phyloP scores from a whole-genome alignment of 2,329 filamentous ascomycete species.

The Leptodontidium sp. region DNA sequence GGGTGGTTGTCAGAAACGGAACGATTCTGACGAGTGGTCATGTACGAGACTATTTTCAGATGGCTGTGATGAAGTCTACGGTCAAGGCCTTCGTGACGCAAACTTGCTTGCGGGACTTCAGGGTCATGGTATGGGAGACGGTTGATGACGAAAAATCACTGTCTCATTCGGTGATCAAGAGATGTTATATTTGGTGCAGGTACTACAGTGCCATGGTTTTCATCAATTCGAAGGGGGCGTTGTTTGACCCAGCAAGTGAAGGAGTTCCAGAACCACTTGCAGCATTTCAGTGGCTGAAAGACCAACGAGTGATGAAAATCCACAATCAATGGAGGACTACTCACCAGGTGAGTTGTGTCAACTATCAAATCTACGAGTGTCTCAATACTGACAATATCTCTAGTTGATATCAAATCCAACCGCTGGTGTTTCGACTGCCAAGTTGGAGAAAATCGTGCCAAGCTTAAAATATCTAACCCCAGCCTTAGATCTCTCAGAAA shows the following conservation, averaged over 20 bases:
- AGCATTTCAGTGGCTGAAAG: conserved; percentile 23
- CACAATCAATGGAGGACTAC: conserved; percentile 20
- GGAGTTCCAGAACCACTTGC: conserved; percentile 16
- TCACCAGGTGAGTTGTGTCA: not conserved
- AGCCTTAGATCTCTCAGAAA: conserved; percentile 5
- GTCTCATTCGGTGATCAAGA: conserved; percentile 22
- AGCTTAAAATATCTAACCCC: conserved; percentile 15
- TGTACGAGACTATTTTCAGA: conserved; percentile 23
- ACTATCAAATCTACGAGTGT: too few species aligned
- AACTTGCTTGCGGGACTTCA: conserved; percentile 20
- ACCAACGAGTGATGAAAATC: conserved; percentile 20
- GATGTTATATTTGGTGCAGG: conserved; percentile 23
- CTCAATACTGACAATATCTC: not conserved
- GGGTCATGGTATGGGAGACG: conserved; percentile 21
- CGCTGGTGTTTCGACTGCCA: not conserved
- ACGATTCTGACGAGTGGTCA: conserved; percentile 20
- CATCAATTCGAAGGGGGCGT: conserved; percentile 20
- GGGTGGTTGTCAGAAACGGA: conserved; percentile 20
- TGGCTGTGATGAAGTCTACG: conserved; percentile 23
- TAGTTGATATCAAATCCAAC: conserved; percentile 11
- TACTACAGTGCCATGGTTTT: conserved; percentile 24
- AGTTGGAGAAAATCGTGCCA: conserved; percentile 19
- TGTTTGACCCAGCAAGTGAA: conserved; percentile 15
- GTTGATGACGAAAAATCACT: conserved; percentile 18
- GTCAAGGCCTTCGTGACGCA: conserved; percentile 23